These are phyloP conservation scores for Termitomyces sp. DNA, from an alignment of 768 basidiomycete species.

Conservation along the genomic window DNA sequence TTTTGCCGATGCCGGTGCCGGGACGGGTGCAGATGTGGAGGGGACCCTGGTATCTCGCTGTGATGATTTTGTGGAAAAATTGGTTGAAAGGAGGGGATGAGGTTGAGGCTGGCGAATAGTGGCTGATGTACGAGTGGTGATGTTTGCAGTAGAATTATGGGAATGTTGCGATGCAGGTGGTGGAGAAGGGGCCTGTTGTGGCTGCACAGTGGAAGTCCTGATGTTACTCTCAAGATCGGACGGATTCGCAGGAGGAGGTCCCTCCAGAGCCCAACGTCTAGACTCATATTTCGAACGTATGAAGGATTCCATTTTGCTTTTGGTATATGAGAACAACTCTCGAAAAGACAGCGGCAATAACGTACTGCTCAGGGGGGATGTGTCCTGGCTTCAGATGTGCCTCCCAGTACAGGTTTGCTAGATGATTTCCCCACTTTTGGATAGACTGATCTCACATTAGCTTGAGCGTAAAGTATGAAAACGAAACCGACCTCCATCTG, in stretches of 20 bases:
- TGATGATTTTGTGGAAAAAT: conserved; percentile 18
- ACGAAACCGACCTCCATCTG: conserved; percentile 74
- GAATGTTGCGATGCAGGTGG: conserved; percentile 19
- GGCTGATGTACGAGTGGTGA: conserved; percentile 17
- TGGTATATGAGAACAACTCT: conserved; percentile 22
- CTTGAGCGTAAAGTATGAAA: background rate
- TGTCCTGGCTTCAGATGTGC: conserved; percentile 91
- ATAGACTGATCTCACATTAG: conserved; percentile 46
- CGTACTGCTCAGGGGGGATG: conserved; percentile 91
- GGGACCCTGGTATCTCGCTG: conserved; percentile 12
- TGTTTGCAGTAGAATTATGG: conserved; percentile 20
- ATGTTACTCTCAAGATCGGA: conserved; percentile 56
- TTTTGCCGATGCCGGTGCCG: conserved; percentile 20
- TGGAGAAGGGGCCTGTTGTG: conserved; percentile 14
- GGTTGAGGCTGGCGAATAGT: conserved; percentile 42
- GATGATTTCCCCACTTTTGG: conserved; percentile 91
- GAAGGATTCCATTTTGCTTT: conserved; percentile 92
- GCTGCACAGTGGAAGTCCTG: conserved; percentile 18
- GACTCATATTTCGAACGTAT: conserved; percentile 97
- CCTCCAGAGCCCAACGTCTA: conserved; percentile 89
- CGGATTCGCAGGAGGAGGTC: conserved; percentile 78
- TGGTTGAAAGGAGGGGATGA: conserved; percentile 50
- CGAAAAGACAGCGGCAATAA: conserved; percentile 12
- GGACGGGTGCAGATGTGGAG: conserved; percentile 22
- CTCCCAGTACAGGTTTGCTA: conserved; percentile 97